Percentiles rank a stretch among this genome's conserved stretches.
Evolutionary conservation across 345 rosid species (phyloP).

Genomic region (Eucalyptus sp.): DNA sequence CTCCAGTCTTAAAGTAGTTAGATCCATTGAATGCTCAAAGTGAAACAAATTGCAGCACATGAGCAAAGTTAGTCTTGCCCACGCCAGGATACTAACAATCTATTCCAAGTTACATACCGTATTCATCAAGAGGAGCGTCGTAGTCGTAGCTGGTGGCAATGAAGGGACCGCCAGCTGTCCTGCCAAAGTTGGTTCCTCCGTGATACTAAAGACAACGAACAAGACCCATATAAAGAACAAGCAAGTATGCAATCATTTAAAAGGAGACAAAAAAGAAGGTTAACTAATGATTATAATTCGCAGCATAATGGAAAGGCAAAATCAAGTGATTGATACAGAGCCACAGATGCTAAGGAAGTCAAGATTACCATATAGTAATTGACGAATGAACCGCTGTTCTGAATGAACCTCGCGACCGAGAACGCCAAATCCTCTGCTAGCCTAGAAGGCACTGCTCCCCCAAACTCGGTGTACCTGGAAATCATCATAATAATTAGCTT

Average conservation of each 20-base stretch:
- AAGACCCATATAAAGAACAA: neutral
- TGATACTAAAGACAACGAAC: conserved; percentile 17
- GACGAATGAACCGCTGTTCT: conserved; percentile 25
- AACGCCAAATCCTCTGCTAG: conserved; percentile 37
- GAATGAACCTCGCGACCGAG: conserved; percentile 30
- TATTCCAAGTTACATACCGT: conserved; percentile 2
- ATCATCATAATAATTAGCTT: neutral
- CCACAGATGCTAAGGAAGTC: neutral
- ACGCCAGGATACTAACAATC: neutral
- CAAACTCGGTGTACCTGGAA: conserved; percentile 24
- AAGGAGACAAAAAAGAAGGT: neutral
- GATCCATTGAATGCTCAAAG: neutral
- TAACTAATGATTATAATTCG: neutral
- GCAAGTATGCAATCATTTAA: neutral
- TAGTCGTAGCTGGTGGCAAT: conserved; percentile 44
- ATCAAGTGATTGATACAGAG: neutral
- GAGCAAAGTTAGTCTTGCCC: neutral
- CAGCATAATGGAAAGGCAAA: too few relatives aligned
- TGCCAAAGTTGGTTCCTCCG: conserved; percentile 39
- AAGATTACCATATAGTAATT: conserved; percentile 30
- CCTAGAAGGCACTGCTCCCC: conserved; percentile 27
- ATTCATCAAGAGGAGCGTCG: conserved; percentile 42
- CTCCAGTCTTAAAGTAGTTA: neutral
- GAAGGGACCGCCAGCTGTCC: conserved; percentile 35
- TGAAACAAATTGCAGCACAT: neutral